Evolutionary conservation across 257 asterid genomes (phyloP).

Genomic region (Paraleonurus japonicus): DNA sequence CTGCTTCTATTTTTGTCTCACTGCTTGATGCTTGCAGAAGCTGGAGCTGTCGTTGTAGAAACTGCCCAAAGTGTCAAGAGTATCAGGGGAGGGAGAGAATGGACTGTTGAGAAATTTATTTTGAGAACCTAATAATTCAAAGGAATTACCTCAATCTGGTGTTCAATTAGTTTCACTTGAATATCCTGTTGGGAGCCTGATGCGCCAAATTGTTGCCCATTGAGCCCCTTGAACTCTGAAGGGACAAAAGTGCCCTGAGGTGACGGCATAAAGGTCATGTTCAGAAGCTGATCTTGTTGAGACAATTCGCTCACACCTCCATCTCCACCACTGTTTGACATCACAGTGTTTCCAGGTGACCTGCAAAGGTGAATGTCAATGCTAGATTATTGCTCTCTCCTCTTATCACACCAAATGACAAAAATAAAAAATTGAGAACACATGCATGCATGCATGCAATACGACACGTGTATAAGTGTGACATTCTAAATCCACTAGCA

Average conservation of each 20-base stretch:
- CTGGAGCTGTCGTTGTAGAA: slow-evolving; percentile 62
- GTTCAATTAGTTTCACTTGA: slow-evolving; percentile 56
- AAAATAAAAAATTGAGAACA: not conserved
- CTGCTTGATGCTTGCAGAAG: slow-evolving; percentile 42
- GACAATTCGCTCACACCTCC: slow-evolving; percentile 35
- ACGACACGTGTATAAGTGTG: not conserved
- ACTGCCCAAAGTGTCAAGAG: slow-evolving; percentile 36
- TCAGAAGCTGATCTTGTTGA: slow-evolving; percentile 38
- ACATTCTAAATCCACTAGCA: not conserved
- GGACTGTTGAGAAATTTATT: not conserved
- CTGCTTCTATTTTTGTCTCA: slow-evolving; percentile 31
- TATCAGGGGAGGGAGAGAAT: not conserved
- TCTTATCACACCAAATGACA: not conserved
- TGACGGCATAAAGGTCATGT: slow-evolving; percentile 35
- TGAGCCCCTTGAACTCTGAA: slow-evolving; percentile 29
- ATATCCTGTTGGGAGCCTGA: slow-evolving; percentile 46
- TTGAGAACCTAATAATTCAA: not conserved
- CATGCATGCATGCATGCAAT: not conserved
- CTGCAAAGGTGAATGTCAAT: slow-evolving; percentile 23
- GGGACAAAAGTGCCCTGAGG: slow-evolving; percentile 36
- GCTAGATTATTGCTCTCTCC: slow-evolving; percentile 10
- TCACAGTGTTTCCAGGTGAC: slow-evolving; percentile 39
- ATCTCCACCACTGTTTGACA: slow-evolving; percentile 33
- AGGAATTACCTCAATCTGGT: slow-evolving; percentile 69
- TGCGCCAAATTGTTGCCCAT: slow-evolving; percentile 25